A percentile compares a stretch with the other conserved stretches of the same genome.
Conservation (phyloP, 306 rosid species). For the Mimosa pudica region DNA sequence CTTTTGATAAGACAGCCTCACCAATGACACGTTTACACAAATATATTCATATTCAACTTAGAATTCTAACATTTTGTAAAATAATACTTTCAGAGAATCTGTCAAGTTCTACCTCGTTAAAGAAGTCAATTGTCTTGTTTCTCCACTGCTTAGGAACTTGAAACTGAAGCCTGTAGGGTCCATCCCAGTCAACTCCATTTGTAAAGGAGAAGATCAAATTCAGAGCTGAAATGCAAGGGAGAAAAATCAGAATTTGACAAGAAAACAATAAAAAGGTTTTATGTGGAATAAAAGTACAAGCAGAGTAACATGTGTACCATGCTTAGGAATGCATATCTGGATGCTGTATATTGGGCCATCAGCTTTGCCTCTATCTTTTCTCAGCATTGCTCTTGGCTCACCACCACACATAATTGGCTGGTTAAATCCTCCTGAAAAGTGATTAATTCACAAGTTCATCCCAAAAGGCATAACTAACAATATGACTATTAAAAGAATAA, state of each 20-base stretch:
- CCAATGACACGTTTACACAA: neutral
- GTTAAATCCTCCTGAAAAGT: conserved; percentile 80
- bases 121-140: conserved; percentile 80
- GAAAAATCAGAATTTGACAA: conserved; percentile 7
- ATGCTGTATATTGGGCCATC: conserved; percentile 77
- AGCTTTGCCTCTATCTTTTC: conserved; percentile 81
- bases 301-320: conserved; percentile 43
- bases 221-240: conserved; percentile 49
- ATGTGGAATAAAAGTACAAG: neutral
- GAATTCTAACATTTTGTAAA: neutral
- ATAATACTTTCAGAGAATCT: neutral
- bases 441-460: conserved; percentile 15
- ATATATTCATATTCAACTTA: neutral
- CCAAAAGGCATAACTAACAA: neutral
- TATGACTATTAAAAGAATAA: neutral
- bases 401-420: conserved; percentile 98
- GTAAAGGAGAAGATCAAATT: conserved; percentile 93
- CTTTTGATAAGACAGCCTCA: neutral
- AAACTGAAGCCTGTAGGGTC: conserved; percentile 84
- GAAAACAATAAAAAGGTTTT: conserved; percentile 13
- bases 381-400: conserved; percentile 87
- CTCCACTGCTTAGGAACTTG: conserved; percentile 64
- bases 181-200: conserved; percentile 95
- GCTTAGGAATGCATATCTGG: conserved; percentile 90
- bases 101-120: conserved; percentile 60